A percentile compares a stretch with the other conserved stretches of the same genome.
phyloP scores from a whole-genome alignment of 1,284 basidiomycete species.

The Apiotrichum gamsii region DNA sequence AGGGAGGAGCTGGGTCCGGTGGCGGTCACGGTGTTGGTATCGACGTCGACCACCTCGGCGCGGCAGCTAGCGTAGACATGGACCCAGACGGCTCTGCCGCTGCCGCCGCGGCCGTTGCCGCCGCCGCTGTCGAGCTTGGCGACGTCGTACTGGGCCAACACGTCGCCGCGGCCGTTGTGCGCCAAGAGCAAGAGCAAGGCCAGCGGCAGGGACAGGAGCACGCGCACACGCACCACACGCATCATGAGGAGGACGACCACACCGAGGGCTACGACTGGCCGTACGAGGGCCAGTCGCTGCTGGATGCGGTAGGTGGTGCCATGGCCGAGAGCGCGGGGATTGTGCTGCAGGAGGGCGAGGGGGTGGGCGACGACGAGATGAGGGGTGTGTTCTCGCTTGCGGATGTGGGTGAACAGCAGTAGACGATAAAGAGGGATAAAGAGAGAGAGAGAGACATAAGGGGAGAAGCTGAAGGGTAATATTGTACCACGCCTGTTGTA shows the following conservation, averaged over 20 bases:
- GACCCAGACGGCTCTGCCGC: no score
- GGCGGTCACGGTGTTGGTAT: no score
- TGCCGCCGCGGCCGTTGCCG: background rate
- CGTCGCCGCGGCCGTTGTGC: constrained; percentile 15
- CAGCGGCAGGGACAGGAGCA: background rate
- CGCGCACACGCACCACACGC: no score
- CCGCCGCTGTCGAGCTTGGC: background rate
- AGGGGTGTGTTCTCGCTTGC: constrained; percentile 13
- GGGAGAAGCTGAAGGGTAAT: no score
- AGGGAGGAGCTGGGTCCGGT: no score
- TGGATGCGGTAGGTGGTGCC: constrained; percentile 29
- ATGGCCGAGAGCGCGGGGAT: background rate
- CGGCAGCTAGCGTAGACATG: no score
- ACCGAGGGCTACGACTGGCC: constrained; percentile 28
- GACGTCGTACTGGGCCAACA: constrained; percentile 13
- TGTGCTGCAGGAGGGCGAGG: background rate
- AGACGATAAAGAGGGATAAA: background rate
- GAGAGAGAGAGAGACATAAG: no score
- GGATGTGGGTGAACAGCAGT: constrained; percentile 4
- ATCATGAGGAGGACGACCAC: background rate
- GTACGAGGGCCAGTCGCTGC: constrained; percentile 26
- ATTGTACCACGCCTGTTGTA: no score
- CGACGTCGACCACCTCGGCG: no score
- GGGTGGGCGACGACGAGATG: constrained; percentile 6
- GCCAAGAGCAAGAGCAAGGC: constrained; percentile 6